Evolutionary conservation across 129 eudicot genomes (phyloP), one percentile per base, ranked within the genome.

Genomic region (Flaveria ramosissima): DNA sequence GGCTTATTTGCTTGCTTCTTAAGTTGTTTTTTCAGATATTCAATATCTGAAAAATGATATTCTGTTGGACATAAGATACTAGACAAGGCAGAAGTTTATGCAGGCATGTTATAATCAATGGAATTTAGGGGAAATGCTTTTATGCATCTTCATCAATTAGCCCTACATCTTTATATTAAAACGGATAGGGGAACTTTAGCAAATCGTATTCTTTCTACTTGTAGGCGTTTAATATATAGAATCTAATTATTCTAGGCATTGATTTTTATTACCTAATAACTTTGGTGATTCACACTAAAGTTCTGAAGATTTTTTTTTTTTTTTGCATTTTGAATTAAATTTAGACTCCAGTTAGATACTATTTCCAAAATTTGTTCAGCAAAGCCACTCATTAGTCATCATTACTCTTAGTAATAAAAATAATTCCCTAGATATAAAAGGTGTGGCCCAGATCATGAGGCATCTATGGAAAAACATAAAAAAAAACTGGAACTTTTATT

Each of bases 151-250:
- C 69, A 57, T 42, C 59, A 41, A 1, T 77, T 77, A 39, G 56
- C 66, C 42, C 56, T 10, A 32, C 3, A 42, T 74, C 30, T 45
- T 70, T 26, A 24, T 26, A 61, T 62, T 27, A 24, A 39, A 52
- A 21, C 16, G 42, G 27, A 66, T 30, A 52, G 27, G 55, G 73
- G 41, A 66, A 36, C 46, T 60, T 42, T 15, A 51, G 19, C 9
- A 76, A 51, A 7, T 66, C 50, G 17, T n/a, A 36, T 9, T 48
- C 47, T 76, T 76, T 65, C 72, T 64, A 75, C 62, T 75, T 75
- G 21, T 13, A 75, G 20, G 71, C 72, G 17, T 75, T 75, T 11
- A 47, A 20, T 27, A n/a, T 20, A 19, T 15, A 67, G 32, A 68
- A 20, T 51, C 27, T 76, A 20, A 51, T 67, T 51, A 15, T 32